Percentiles rank a stretch among this genome's conserved stretches.
Conservation (phyloP, 2,329 filamentous ascomycete genomes). For the Cercospora sesami region DNA sequence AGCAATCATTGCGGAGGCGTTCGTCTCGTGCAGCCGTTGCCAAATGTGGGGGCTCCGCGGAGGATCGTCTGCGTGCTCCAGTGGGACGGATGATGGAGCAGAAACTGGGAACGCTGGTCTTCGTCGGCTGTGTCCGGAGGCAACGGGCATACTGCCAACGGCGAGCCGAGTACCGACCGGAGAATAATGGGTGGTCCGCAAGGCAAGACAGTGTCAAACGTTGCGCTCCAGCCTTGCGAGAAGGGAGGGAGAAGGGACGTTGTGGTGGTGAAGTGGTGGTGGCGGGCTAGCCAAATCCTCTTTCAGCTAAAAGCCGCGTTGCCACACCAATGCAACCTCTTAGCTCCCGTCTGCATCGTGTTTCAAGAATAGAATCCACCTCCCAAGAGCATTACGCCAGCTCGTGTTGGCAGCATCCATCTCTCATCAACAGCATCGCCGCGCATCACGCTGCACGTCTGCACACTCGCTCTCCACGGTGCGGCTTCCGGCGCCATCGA, state of each 20-base stretch:
- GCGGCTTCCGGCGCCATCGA: background rate
- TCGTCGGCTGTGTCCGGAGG: background rate
- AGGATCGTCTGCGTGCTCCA: background rate
- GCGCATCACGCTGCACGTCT: background rate
- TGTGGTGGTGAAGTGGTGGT: background rate
- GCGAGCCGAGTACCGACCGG: background rate
- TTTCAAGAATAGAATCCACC: constrained; percentile 2
- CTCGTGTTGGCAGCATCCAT: constrained; percentile 2
- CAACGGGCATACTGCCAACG: background rate
- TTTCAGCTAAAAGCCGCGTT: background rate
- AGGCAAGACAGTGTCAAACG: background rate
- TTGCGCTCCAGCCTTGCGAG: background rate
- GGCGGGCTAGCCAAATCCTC: background rate
- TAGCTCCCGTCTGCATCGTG: constrained; percentile 1
- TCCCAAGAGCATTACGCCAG: constrained; percentile 1
- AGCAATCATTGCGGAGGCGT: background rate
- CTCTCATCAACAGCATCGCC: background rate
- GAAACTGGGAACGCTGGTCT: background rate
- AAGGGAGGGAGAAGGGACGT: background rate
- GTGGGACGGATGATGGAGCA: background rate
- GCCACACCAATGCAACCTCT: constrained; percentile 3
- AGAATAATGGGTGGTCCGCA: background rate
- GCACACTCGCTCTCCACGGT: background rate
- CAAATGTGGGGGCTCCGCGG: background rate
- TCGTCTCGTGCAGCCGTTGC: background rate